Percentiles rank a stretch among this genome's conserved stretches.
phyloP scores from a whole-genome alignment of 306 rosid genomes.

The Trichosanthes cucumerina region DNA sequence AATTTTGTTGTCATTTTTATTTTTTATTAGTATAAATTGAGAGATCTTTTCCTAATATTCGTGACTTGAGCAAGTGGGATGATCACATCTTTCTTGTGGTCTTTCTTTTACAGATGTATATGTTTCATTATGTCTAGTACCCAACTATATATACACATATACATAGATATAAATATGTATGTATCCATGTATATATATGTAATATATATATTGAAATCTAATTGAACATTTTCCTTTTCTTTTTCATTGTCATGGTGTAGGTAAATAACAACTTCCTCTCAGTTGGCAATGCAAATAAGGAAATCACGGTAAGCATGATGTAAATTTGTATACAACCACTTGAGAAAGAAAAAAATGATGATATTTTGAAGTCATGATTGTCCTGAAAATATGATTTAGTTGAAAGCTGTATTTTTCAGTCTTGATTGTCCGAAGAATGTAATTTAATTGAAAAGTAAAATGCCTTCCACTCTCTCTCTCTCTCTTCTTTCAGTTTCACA shows the following conservation, averaged over 20 bases:
- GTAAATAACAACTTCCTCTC: constrained; percentile 97
- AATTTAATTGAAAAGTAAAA: neutral
- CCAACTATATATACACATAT: neutral
- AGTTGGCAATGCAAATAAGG: constrained; percentile 84
- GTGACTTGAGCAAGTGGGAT: neutral
- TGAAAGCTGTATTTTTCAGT: neutral
- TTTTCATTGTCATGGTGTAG: constrained; percentile 39
- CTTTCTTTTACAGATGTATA: neutral
- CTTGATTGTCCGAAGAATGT: neutral
- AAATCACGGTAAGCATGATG: constrained; percentile 53
- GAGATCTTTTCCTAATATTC: too few species aligned
- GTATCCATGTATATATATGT: too few species aligned
- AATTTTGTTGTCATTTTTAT: too few species aligned
- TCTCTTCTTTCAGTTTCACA: neutral
- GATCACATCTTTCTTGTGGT: neutral
- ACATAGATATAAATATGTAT: too few species aligned
- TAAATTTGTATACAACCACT: neutral
- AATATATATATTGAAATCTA: neutral
- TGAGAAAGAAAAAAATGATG: neutral
- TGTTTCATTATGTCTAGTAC: neutral
- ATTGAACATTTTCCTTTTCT: constrained; percentile 8
- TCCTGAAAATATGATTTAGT: neutral
- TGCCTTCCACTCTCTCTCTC: neutral
- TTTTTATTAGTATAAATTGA: too few species aligned
- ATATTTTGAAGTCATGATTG: neutral